phyloP scores from a whole-genome alignment of 768 basidiomycete species.

The Infundibulicybe gibba region DNA sequence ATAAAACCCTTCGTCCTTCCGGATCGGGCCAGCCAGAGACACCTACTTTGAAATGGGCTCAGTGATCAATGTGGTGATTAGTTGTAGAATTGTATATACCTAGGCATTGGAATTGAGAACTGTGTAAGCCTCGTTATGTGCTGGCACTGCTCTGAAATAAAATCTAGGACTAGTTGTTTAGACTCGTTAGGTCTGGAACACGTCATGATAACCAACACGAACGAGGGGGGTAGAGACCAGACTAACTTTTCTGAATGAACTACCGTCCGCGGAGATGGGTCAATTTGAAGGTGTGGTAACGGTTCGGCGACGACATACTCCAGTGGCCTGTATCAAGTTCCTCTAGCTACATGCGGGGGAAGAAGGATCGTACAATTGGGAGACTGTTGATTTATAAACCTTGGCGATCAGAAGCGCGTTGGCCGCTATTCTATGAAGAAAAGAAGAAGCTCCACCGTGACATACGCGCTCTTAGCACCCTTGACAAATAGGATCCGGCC shows the following conservation, averaged over 20 bases:
- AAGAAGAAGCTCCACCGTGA: constrained; percentile 14
- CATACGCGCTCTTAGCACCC: constrained; percentile 71
- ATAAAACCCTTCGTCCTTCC: too few species aligned
- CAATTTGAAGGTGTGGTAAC: not conserved
- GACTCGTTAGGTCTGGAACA: constrained; percentile 41
- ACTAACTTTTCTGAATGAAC: constrained; percentile 68
- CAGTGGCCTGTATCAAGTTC: too few species aligned
- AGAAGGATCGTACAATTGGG: constrained; percentile 56
- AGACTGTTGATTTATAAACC: constrained; percentile 77
- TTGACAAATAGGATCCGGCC: constrained; percentile 71
- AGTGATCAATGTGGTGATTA: too few species aligned
- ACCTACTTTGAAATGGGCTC: too few species aligned
- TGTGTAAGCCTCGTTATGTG: too few species aligned
- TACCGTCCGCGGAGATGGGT: constrained; percentile 16
- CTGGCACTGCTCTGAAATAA: not conserved
- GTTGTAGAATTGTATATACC: too few species aligned
- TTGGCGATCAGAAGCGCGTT: constrained; percentile 13
- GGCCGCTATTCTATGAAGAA: too few species aligned
- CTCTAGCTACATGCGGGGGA: constrained; percentile 62
- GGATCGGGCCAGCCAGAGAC: too few species aligned
- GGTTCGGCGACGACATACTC: too few species aligned
- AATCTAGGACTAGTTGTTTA: too few species aligned
- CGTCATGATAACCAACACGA: not conserved
- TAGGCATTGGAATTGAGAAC: too few species aligned
- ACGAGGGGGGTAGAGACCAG: not conserved